Evolutionary conservation across 2,329 filamentous ascomycete species (phyloP), one percentile per base, ranked within the genome.

Genomic region (Akanthomyces muscarius): DNA sequence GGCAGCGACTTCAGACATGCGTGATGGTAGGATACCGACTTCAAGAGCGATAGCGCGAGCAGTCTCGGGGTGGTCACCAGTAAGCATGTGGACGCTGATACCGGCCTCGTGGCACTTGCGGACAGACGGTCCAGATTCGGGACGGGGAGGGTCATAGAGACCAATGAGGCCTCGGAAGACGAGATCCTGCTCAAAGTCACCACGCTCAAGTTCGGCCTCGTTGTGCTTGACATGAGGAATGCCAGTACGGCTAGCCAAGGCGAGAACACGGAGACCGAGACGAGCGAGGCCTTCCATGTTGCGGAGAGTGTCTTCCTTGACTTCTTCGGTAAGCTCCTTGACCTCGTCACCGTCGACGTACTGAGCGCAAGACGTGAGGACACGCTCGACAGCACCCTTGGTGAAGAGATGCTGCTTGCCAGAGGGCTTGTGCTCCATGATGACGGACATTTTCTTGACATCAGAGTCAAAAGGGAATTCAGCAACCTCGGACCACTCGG

Each of bases 361-460:
- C 1, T 73, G 74, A 0, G 81, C 82, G 72, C 89, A 91, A 1
- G 84, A 83, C 3, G 83, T 82, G 18, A 91, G 77, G 36, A 91
- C 81, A 47, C 88, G 81, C 70, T 91, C 89, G 5, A 90, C 88
- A 1, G 89, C 89, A 56, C 87, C 87, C 70, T 88, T 88, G 63
- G 85, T 86, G 68, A 86, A 86, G 53, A 85, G 76, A 72, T 74
- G 79, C 66, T 78, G 78, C 61, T 77, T 73, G 28, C 75, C 71
- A 1, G 71, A 72, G 8, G 75, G 70, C 16, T 67, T 68, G 25
- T 81, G 73, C 50, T 80, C 70, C 71, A 88, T 89, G 60, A 90
- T 86, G 44, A 90, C 87, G 0, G 87, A 89, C 89, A 91, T 91
- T 69, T 87, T 89, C 78, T 91, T 92, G 66, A 91, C 83, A 63